phyloP scores from a whole-genome alignment of 73 alveolate species.

The Paramecium primaurelia region DNA sequence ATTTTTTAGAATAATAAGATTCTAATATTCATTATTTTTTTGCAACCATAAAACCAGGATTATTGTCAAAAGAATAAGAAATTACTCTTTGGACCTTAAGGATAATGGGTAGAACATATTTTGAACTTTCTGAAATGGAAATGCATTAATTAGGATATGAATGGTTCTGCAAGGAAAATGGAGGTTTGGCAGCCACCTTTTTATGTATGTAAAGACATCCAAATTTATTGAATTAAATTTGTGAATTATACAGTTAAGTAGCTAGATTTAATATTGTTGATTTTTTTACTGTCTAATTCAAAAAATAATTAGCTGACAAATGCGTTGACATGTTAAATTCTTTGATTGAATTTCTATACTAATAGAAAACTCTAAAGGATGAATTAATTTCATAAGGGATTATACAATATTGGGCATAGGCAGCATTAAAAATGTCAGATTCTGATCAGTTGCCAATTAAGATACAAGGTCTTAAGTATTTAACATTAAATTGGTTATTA shows the following conservation, averaged over 20 bases:
- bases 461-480: conserved; percentile 61
- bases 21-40: conserved; percentile 47
- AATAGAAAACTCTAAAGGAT: neutral
- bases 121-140: conserved; percentile 70
- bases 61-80: conserved; percentile 72
- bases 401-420: conserved; percentile 45
- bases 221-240: conserved; percentile 5
- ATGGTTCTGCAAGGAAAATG: conserved; percentile 79
- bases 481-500: conserved; percentile 74
- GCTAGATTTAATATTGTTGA: conserved; percentile 54
- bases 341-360: neutral
- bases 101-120: conserved; percentile 65
- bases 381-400: conserved; percentile 51
- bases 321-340: conserved; percentile 37
- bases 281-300: conserved; percentile 54
- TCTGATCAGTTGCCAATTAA: conserved; percentile 55
- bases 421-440: conserved; percentile 43
- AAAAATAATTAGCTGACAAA: conserved; percentile 50
- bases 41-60: conserved; percentile 73
- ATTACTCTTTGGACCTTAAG: conserved; percentile 71
- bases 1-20: conserved; percentile 42
- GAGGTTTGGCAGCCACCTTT: conserved; percentile 79
- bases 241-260: conserved; percentile 43
- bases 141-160: conserved; percentile 75
- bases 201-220: conserved; percentile 76